Base-by-base conservation (phyloP, 306 rosid species). In the Glycine latifolia region DNA sequence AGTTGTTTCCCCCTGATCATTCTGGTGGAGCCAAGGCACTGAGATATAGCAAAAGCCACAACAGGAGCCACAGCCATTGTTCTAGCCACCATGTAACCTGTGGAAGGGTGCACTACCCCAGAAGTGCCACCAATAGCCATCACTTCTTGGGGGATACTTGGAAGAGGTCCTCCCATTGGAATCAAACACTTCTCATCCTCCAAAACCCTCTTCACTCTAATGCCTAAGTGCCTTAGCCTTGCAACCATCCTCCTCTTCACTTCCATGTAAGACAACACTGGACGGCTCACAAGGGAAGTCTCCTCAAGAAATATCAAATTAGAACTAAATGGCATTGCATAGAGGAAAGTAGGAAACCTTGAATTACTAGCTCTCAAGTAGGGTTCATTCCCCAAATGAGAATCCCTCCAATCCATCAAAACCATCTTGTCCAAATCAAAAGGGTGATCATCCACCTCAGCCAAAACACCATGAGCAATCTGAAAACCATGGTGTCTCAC, bases 91-190 rank as follows among this genome's bases (percentile, higher is more conserved):
- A 89, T 87, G 89, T 90, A 94, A 74, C 98, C 97, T 7, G 91
- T 94, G 9, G 98, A 90, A 79, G 97, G 98, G 76, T 94, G 97
- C 44, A 90, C 97, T 3, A 92, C 17, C 80, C 98, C 97, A 3
- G 95, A 88, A 73, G 70, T 86, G 58, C 97, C 97, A 3, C 98
- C 98, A 55, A 87, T 79, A 12, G 94, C 94, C 91, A 92, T 86
- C 71, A 90, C 90, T n/a, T 82, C 81, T 71, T 92, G 94, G 3
- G 97, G 94, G 7, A 89, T 78, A 74, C 67, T 59, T 8, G 98
- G 97, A 0, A 94, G 92, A 70, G 95, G 88, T 14, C 98, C 98
- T 46, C 97, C 97, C 98, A 94, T 94, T 79, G 98, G 97, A 53
- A 94, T 91, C 91, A 91, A 82, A 50, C 98, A 94, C 87, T 92